Evolutionary conservation across 2,329 filamentous ascomycete species (phyloP).

Genomic region (Rosellinia necatrix): DNA sequence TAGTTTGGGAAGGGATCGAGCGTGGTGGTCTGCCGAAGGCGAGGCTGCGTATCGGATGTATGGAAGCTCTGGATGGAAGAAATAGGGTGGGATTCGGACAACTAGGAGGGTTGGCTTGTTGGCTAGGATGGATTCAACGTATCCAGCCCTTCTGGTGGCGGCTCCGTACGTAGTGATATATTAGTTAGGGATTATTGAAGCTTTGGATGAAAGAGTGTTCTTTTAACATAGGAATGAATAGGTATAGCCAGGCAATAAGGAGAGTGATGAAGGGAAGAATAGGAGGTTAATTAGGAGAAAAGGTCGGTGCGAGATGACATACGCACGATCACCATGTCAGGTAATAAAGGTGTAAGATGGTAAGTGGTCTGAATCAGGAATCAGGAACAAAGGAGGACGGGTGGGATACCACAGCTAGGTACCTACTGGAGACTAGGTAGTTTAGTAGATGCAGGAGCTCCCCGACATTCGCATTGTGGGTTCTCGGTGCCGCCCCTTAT

Average conservation of each 20-base stretch:
- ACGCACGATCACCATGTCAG: neutral
- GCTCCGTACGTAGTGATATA: neutral
- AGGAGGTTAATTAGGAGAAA: conserved; percentile 1
- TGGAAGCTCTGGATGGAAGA: too few species aligned
- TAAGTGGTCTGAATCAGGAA: too few species aligned
- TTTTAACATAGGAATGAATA: neutral
- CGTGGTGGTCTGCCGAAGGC: neutral
- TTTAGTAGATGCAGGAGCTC: conserved; percentile 2
- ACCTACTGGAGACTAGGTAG: too few species aligned
- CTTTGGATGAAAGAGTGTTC: neutral
- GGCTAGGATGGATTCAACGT: too few species aligned
- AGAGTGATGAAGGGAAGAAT: neutral
- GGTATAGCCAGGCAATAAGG: neutral
- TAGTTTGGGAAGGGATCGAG: neutral
- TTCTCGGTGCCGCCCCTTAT: neutral
- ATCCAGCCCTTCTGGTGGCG: too few species aligned
- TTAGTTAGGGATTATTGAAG: neutral
- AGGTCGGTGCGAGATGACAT: too few species aligned
- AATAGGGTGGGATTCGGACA: too few species aligned
- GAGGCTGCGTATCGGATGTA: too few species aligned
- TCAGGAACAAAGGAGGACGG: too few species aligned
- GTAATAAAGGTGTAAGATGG: neutral
- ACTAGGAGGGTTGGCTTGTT: too few species aligned
- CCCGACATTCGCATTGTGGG: conserved; percentile 6
- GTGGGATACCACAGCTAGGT: too few species aligned